These are phyloP conservation scores for Fusarium veterinarium DNA, from an alignment of 2,329 filamentous ascomycete genomes.

Conservation along the genomic window DNA sequence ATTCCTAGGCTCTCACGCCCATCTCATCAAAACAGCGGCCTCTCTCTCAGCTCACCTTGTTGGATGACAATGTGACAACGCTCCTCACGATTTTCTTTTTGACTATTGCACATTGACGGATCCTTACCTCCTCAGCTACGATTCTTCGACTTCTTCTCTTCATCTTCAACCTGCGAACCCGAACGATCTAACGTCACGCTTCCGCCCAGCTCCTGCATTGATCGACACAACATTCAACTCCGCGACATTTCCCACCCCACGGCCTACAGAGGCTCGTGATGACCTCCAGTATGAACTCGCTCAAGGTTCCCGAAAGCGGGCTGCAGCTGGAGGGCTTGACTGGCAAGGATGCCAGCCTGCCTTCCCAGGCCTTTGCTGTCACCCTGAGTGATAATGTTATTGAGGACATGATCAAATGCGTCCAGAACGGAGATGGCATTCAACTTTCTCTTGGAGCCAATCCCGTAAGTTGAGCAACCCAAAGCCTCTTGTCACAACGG, in stretches of 20 bases:
- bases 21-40: slow-evolving; percentile 42
- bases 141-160: neutral
- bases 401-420: slow-evolving; percentile 71
- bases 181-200: slow-evolving; percentile 19
- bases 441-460: slow-evolving; percentile 67
- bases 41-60: slow-evolving; percentile 43
- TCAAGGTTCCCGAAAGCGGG: slow-evolving; percentile 68
- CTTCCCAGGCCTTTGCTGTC: slow-evolving; percentile 68
- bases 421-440: slow-evolving; percentile 66
- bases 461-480: slow-evolving; percentile 63
- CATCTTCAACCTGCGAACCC: slow-evolving; percentile 13
- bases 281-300: slow-evolving; percentile 59
- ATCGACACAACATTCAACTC: slow-evolving; percentile 42
- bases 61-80: slow-evolving; percentile 45
- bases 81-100: slow-evolving; percentile 29
- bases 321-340: slow-evolving; percentile 66
- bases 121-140: slow-evolving; percentile 5
- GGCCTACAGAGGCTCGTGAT: slow-evolving; percentile 44
- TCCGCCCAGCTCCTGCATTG: slow-evolving; percentile 29
- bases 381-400: slow-evolving; percentile 68
- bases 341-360: slow-evolving; percentile 56
- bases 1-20: slow-evolving; percentile 30
- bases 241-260: slow-evolving; percentile 46
- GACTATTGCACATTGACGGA: slow-evolving; percentile 23
- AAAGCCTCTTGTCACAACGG: neutral